Evolutionary conservation across 306 rosid species (phyloP).

Genomic region (Lagenaria siceraria): DNA sequence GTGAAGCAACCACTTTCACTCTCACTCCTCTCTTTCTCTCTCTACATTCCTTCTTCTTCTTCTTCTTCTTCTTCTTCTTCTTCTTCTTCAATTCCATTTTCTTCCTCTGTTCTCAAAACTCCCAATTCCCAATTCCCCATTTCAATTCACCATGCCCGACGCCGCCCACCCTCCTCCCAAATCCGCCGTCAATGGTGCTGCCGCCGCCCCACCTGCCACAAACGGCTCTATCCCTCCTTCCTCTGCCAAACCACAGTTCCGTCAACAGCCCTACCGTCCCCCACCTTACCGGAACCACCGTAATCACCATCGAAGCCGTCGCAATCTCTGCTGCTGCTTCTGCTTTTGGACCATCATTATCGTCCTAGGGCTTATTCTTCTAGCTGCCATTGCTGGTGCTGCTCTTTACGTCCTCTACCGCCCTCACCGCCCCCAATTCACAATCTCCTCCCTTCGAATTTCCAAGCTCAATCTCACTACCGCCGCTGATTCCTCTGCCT

Average conservation of each 20-base stretch:
- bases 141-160: neutral
- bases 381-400: slow-evolving; percentile 62
- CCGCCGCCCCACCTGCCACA: slow-evolving; percentile 6
- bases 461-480: slow-evolving; percentile 64
- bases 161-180: neutral
- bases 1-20: slow-evolving; percentile 22
- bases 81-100: neutral
- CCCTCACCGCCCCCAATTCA: slow-evolving; percentile 83
- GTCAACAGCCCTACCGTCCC: slow-evolving; percentile 52
- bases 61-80: slow-evolving; percentile 1
- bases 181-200: neutral
- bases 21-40: slow-evolving; percentile 18
- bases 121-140: neutral
- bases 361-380: slow-evolving; percentile 36
- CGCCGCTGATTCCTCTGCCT: slow-evolving; percentile 44
- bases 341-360: slow-evolving; percentile 80
- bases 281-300: slow-evolving; percentile 29
- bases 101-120: neutral
- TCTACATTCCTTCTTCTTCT: neutral
- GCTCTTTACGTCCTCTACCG: slow-evolving; percentile 74
- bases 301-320: slow-evolving; percentile 49
- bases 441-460: slow-evolving; percentile 72
- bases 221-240: slow-evolving; percentile 13
- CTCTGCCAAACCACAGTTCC: slow-evolving; percentile 31
- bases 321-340: slow-evolving; percentile 76